Conservation (phyloP, 768 basidiomycete genomes). For the Arthromyces matolae region DNA sequence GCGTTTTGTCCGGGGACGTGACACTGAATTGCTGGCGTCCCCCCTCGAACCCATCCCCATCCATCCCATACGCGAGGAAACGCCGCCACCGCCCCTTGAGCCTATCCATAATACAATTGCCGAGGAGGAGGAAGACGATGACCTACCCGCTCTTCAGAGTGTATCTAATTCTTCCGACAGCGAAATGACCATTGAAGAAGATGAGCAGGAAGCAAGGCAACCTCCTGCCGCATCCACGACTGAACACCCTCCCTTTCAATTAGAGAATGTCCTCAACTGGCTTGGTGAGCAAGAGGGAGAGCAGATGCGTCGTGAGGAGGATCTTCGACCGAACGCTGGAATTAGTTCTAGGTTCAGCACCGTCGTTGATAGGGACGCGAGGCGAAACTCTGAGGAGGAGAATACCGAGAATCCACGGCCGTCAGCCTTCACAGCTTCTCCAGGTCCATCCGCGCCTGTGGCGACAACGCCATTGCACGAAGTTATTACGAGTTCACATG, state of each 20-base stretch:
- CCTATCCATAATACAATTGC: background rate
- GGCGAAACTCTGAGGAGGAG: no score
- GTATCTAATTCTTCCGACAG: slow-evolving; percentile 35
- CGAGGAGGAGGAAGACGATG: slow-evolving; percentile 20
- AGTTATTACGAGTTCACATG: background rate
- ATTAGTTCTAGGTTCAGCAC: slow-evolving; percentile 13
- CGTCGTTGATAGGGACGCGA: slow-evolving; percentile 12
- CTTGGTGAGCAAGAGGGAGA: no score
- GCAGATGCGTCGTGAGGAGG: no score
- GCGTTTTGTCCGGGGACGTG: slow-evolving; percentile 6
- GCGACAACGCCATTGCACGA: background rate
- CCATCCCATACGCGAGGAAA: slow-evolving; percentile 5
- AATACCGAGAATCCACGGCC: background rate
- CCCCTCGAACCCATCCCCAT: slow-evolving; percentile 8
- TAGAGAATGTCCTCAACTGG: no score
- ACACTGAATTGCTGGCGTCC: slow-evolving; percentile 7
- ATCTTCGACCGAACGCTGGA: no score
- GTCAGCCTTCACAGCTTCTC: background rate
- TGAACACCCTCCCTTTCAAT: background rate
- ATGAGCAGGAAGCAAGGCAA: slow-evolving; percentile 8
- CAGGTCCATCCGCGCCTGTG: background rate
- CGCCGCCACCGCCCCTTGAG: slow-evolving; percentile 6
- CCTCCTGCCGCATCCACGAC: background rate
- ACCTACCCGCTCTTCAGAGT: slow-evolving; percentile 36
- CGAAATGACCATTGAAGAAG: slow-evolving; percentile 18